phyloP scores from a whole-genome alignment of 2,329 filamentous ascomycete genomes.

The Xylariaceae sp. region DNA sequence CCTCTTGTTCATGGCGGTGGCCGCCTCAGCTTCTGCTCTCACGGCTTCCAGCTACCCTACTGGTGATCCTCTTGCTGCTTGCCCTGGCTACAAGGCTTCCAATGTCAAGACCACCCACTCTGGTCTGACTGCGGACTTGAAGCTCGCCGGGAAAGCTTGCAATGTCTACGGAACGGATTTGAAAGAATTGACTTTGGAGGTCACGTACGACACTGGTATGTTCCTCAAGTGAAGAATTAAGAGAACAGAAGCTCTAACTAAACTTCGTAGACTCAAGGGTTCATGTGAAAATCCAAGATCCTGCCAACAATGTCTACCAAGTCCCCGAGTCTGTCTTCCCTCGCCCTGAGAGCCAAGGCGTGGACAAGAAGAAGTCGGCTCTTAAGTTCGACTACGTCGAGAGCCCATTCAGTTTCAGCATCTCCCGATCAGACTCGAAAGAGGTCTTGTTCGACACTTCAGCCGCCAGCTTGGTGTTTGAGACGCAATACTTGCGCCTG shows the following conservation, averaged over 20 bases:
- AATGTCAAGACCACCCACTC: constrained; percentile 50
- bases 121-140: constrained; percentile 61
- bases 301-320: constrained; percentile 68
- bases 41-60: constrained; percentile 23
- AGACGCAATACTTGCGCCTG: constrained; percentile 73
- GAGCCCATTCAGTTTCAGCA: constrained; percentile 41
- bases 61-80: constrained; percentile 38
- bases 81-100: constrained; percentile 60
- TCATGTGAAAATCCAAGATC: constrained; percentile 72
- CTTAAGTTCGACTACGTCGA: constrained; percentile 35
- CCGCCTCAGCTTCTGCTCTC: constrained; percentile 27
- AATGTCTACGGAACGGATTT: constrained; percentile 70
- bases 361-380: constrained; percentile 20
- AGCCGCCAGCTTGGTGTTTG: constrained; percentile 65
- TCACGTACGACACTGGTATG: constrained; percentile 60
- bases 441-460: constrained; percentile 68
- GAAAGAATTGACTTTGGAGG: constrained; percentile 57
- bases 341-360: constrained; percentile 43
- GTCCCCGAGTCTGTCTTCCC: constrained; percentile 68
- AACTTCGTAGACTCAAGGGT: constrained; percentile 56
- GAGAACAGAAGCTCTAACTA: constrained; percentile 7
- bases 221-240: neutral
- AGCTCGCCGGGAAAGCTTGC: constrained; percentile 61
- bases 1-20: constrained; percentile 26
- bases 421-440: constrained; percentile 36